Conservation (phyloP, 2,329 filamentous ascomycete genomes). For the Fusarium miscanthi region DNA sequence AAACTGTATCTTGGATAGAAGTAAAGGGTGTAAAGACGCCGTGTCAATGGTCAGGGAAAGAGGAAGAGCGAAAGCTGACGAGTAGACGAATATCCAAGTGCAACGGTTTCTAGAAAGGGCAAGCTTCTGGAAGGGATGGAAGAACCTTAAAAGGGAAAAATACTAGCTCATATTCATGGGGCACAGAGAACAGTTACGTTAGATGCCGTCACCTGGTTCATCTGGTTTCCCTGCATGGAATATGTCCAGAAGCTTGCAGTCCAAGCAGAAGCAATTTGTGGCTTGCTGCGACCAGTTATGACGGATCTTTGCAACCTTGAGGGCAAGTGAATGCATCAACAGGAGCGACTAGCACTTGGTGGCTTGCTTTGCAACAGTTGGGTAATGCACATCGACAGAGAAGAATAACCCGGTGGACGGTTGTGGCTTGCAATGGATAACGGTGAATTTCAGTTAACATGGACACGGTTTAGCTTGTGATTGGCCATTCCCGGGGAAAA, state of each 20-base stretch:
- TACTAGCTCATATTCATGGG: rapidly evolving
- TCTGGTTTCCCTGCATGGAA: too few relatives aligned
- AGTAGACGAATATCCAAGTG: too few relatives aligned
- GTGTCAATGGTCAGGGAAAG: rapidly evolving
- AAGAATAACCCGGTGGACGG: not conserved
- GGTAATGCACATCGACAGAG: rapidly evolving
- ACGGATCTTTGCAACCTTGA: not conserved
- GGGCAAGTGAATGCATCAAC: not conserved
- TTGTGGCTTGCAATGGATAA: not conserved
- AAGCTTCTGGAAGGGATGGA: not conserved
- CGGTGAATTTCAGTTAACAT: rapidly evolving
- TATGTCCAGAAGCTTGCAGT: not conserved
- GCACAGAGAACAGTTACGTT: rapidly evolving
- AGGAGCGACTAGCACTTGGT: too few relatives aligned
- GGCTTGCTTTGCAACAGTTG: not conserved
- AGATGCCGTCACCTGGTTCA: rapidly evolving
- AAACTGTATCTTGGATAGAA: not conserved
- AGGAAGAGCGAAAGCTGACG: too few relatives aligned
- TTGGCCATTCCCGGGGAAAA: rapidly evolving
- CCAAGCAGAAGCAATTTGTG: rapidly evolving
- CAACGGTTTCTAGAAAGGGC: not conserved
- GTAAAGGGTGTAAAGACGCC: not conserved
- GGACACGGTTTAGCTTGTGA: not conserved
- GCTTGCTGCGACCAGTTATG: rapidly evolving
- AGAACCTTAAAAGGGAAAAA: not conserved